A percentile compares a stretch with the other conserved stretches of the same genome.
Evolutionary conservation across 2,329 filamentous ascomycete species (phyloP).

Genomic region (Orbilia oligospora): DNA sequence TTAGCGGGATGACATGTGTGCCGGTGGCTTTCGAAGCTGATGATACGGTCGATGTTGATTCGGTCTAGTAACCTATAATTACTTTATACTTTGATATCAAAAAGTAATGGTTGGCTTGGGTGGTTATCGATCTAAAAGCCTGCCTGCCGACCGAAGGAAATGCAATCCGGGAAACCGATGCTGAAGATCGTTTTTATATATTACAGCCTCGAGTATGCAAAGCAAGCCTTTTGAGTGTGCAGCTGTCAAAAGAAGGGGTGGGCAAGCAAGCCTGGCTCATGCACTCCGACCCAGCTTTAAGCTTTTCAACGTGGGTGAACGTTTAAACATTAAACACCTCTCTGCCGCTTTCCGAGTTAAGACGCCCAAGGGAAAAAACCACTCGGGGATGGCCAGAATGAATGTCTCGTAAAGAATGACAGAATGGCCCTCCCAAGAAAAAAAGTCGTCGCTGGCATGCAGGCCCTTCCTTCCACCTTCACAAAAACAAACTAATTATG

Average conservation of each 20-base stretch:
- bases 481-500: conserved; percentile 13
- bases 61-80: not conserved
- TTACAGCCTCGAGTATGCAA: conserved; percentile 9
- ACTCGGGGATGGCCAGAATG: conserved; percentile 46
- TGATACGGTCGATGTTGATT: conserved; percentile 10
- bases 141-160: conserved; percentile 60
- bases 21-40: conserved; percentile 33
- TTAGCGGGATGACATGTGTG: conserved; percentile 57
- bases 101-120: not conserved
- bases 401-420: conserved; percentile 58
- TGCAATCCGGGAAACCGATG: conserved; percentile 52
- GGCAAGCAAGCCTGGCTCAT: conserved; percentile 29
- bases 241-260: conserved; percentile 54
- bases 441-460: conserved; percentile 21
- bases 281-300: conserved; percentile 43
- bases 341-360: conserved; percentile 56
- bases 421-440: conserved; percentile 19
- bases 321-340: conserved; percentile 31
- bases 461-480: not conserved
- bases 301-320: conserved; percentile 35
- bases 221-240: conserved; percentile 36
- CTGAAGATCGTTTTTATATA: conserved; percentile 37
- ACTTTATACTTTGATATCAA: not conserved
- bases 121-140: conserved; percentile 13
- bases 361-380: not conserved